Evolutionary conservation across 2,329 filamentous ascomycete genomes (phyloP).

Genomic region (Bipolaris gigantea): DNA sequence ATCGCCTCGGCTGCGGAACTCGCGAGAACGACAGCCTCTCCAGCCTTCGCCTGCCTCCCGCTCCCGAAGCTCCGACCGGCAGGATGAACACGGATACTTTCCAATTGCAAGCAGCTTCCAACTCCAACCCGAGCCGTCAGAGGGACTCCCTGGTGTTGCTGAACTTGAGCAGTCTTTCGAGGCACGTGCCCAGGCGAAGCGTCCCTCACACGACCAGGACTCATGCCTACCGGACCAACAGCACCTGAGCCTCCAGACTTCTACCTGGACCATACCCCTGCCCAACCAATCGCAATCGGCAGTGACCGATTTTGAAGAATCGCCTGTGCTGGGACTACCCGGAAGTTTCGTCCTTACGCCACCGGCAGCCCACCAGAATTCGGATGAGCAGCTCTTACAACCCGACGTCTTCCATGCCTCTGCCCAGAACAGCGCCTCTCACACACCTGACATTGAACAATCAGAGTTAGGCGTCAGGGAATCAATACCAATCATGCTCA

Average conservation of each 20-base stretch:
- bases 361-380: slow-evolving; percentile 22
- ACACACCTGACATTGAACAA: slow-evolving; percentile 29
- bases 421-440: slow-evolving; percentile 11
- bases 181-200: slow-evolving; percentile 8
- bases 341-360: slow-evolving; percentile 58
- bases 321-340: slow-evolving; percentile 68
- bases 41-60: slow-evolving; percentile 29
- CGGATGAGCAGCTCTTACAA: slow-evolving; percentile 32
- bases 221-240: slow-evolving; percentile 15
- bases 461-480: slow-evolving; percentile 57
- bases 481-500: slow-evolving; percentile 60
- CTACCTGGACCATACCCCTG: slow-evolving; percentile 31
- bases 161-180: slow-evolving; percentile 8
- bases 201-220: slow-evolving; percentile 12
- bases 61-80: slow-evolving; percentile 22
- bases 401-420: slow-evolving; percentile 32
- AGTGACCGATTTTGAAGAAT: slow-evolving; percentile 57
- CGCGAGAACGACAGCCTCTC: slow-evolving; percentile 37
- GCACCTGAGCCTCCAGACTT: slow-evolving; percentile 34
- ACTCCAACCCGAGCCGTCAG: slow-evolving; percentile 12
- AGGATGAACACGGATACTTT: slow-evolving; percentile 33
- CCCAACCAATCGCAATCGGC: slow-evolving; percentile 39
- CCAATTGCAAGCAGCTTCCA: slow-evolving; percentile 17
- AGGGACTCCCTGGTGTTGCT: slow-evolving; percentile 1
- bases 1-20: slow-evolving; percentile 42